These are phyloP conservation scores for Aspergillus bertholletiae DNA, from an alignment of 495 filamentous ascomycete genomes.

Conservation along the genomic window DNA sequence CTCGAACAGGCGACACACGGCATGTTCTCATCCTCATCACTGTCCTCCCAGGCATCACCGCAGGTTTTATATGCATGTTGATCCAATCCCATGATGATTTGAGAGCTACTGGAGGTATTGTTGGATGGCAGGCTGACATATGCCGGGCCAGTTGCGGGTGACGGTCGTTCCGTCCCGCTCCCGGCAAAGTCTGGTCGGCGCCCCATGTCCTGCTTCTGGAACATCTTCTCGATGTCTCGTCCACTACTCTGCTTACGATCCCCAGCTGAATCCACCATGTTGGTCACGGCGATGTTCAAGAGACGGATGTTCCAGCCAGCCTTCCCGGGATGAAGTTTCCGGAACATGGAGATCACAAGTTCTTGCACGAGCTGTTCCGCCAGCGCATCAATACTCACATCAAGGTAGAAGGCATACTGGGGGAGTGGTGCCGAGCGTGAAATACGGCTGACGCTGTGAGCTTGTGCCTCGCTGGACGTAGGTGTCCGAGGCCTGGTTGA, in stretches of 20 bases:
- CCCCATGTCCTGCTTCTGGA: slow-evolving; percentile 61
- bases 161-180: background rate
- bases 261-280: slow-evolving; percentile 66
- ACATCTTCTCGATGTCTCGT: slow-evolving; percentile 66
- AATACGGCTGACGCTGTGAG: slow-evolving; percentile 53
- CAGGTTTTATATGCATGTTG: background rate
- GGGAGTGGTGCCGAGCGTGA: slow-evolving; percentile 70
- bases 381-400: slow-evolving; percentile 50
- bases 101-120: background rate
- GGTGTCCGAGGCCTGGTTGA: slow-evolving; percentile 68
- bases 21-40: slow-evolving; percentile 40
- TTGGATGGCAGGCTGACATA: background rate
- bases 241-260: slow-evolving; percentile 46
- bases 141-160: background rate
- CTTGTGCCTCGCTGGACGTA: slow-evolving; percentile 47
- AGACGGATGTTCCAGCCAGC: slow-evolving; percentile 74
- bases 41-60: slow-evolving; percentile 25
- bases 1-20: slow-evolving; percentile 43
- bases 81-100: background rate
- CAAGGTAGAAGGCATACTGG: slow-evolving; percentile 62
- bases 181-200: slow-evolving; percentile 16
- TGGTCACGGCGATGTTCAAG: slow-evolving; percentile 82
- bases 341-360: slow-evolving; percentile 63
- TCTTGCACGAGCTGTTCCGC: slow-evolving; percentile 70
- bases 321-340: slow-evolving; percentile 64